Percentiles rank a stretch among this genome's conserved stretches.
These are phyloP conservation scores for Amaranthus cruentus DNA, from an alignment of 148 eudicot species.

Conservation along the genomic window DNA sequence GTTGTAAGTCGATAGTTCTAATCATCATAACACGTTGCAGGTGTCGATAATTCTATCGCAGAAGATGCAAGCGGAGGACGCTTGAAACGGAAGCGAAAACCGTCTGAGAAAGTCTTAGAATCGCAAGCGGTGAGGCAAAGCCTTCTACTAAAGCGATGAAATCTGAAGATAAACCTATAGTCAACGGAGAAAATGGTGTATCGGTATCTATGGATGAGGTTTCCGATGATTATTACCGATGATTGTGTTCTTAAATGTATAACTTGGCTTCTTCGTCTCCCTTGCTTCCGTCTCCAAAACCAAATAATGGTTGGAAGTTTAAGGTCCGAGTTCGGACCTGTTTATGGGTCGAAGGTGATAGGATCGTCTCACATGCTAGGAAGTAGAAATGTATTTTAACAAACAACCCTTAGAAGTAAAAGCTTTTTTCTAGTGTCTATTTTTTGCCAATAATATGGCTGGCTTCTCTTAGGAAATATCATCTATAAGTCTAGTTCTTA, in stretches of 20 bases:
- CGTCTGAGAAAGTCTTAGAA: conserved; percentile 78
- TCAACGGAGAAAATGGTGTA: conserved; percentile 18
- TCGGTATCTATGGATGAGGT: conserved; percentile 23
- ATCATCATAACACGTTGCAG: conserved; percentile 27
- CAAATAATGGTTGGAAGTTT: too few species aligned
- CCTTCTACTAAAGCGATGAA: conserved; percentile 25
- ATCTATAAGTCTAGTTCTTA: too few species aligned
- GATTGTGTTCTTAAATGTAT: not conserved
- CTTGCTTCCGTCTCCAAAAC: too few species aligned
- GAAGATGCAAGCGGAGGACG: conserved; percentile 60
- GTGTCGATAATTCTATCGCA: conserved; percentile 56
- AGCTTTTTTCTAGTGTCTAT: too few species aligned
- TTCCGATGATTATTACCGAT: conserved; percentile 27
- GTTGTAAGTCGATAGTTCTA: not conserved
- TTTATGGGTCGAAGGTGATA: too few species aligned
- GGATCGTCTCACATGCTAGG: too few species aligned
- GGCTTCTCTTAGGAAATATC: too few species aligned
- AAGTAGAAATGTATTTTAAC: too few species aligned
- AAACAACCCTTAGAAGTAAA: too few species aligned
- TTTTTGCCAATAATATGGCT: too few species aligned
- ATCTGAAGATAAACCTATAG: conserved; percentile 25
- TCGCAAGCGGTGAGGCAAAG: conserved; percentile 52
- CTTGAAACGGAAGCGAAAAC: conserved; percentile 65
- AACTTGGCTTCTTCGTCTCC: conserved; percentile 10
- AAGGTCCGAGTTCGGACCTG: too few species aligned